Base-by-base conservation (phyloP, 1,139 yeast species). In the Sugiyamaella xylanicola region DNA sequence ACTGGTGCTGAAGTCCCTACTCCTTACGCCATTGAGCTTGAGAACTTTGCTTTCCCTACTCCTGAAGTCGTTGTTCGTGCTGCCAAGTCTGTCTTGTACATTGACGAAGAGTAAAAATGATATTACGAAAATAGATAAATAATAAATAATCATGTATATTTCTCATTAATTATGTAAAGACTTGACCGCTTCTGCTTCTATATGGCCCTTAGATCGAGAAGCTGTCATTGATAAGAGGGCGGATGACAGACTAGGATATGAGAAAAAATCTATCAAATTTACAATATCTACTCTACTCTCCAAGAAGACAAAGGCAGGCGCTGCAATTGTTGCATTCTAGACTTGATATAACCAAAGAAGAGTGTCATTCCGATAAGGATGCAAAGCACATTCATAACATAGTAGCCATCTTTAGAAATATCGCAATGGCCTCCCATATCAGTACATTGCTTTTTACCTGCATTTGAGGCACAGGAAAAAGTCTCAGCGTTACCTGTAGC, bases 1-100 rank as follows among this genome's bases (percentile, higher is more conserved):
- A 95, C 99, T 59, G 99, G 99, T 75, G 95, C 98, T 72, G 99
- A 95, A 78, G 97, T 92, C 39, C 99, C 99, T 73, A 95, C 99
- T 66, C 99, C 99, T 63, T 95, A 95, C 74, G 97, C 97, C 66
- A 83, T 85, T 76, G 95, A 87, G 77, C 84, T 95, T 73, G 99
- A 95, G 82, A 95, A 88, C 78, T 89, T 93, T 73, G 97, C 99
- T 57, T 93, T 95, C 96, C 99, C 99, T 74, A 96, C 92, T 74
- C 82, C 88, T 59, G 95, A 90, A 71, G 84, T 91, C 64, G 87
- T 95, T 68, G 82, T 88, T 72, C 87, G 93, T 81, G 97, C 96
- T 65, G 84, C 86, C 65, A 92, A 87, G 82, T 87, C 87, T 77
- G 97, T 88, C 56, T 81, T 92, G 74, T 87, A 95, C 65, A 67